Conservation (phyloP, 495 filamentous ascomycete genomes). For the Cryomyces antarcticus region DNA sequence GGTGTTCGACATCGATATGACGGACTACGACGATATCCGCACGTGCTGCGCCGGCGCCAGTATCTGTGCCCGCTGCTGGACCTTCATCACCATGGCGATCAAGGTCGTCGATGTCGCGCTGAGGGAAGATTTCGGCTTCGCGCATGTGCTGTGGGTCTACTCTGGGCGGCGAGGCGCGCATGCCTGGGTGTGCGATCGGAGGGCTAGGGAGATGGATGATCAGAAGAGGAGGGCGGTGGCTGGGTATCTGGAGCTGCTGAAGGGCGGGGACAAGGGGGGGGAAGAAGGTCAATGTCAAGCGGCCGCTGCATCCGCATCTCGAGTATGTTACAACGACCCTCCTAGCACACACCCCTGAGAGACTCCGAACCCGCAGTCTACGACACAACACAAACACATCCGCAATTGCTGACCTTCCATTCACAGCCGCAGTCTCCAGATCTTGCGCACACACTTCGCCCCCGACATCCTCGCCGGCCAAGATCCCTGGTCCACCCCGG, state of each 20-base stretch:
- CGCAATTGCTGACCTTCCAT: too few relatives aligned
- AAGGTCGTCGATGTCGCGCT: slow-evolving; percentile 76
- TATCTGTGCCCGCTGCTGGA: slow-evolving; percentile 88
- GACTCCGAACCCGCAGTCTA: too few relatives aligned
- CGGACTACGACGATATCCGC: slow-evolving; percentile 91
- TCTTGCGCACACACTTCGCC: slow-evolving; percentile 61
- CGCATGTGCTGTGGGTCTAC: slow-evolving; percentile 96
- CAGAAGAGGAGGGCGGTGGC: slow-evolving; percentile 62
- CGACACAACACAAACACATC: too few relatives aligned
- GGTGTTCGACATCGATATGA: slow-evolving; percentile 98
- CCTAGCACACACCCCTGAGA: too few relatives aligned
- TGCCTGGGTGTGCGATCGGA: slow-evolving; percentile 95
- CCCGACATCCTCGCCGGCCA: slow-evolving; percentile 61
- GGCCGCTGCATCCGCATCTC: slow-evolving; percentile 81
- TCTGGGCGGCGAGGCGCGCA: slow-evolving; percentile 89
- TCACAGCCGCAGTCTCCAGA: slow-evolving; percentile 55
- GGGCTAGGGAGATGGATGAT: slow-evolving; percentile 66
- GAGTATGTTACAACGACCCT: slow-evolving; percentile 23
- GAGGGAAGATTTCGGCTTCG: slow-evolving; percentile 84
- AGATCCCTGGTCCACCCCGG: slow-evolving; percentile 56
- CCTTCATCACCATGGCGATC: slow-evolving; percentile 91
- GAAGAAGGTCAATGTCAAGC: slow-evolving; percentile 68
- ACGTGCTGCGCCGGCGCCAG: slow-evolving; percentile 87
- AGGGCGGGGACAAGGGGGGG: slow-evolving; percentile 61
- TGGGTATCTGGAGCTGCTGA: slow-evolving; percentile 69